phyloP scores from a whole-genome alignment of 805 yeast species.

The Debaryomyces maramus region DNA sequence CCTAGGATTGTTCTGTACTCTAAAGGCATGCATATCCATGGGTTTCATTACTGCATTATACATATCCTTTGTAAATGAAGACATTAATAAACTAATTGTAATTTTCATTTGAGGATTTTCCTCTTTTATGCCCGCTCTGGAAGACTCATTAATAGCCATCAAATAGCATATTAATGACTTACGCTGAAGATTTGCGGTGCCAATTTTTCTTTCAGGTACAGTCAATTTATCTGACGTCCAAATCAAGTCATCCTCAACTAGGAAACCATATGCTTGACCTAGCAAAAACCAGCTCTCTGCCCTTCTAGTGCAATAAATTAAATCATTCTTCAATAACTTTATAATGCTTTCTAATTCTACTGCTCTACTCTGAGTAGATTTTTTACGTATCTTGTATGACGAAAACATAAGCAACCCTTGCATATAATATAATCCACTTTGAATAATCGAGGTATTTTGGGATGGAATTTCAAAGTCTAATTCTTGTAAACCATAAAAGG shows the following conservation, averaged over 20 bases:
- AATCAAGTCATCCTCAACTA: conserved; percentile 87
- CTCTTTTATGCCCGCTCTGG: conserved; percentile 9
- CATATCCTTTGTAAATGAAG: conserved; percentile 56
- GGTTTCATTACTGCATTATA: conserved; percentile 62
- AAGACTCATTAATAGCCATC: conserved; percentile 60
- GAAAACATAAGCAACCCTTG: conserved; percentile 69
- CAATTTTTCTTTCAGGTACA: conserved; percentile 55
- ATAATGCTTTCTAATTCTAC: conserved; percentile 80
- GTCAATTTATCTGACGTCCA: conserved; percentile 88
- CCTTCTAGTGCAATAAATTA: conserved; percentile 63
- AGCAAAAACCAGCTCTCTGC: conserved; percentile 85
- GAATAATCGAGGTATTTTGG: conserved; percentile 25
- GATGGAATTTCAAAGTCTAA: conserved; percentile 30
- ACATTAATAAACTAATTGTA: conserved; percentile 48
- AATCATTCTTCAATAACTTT: conserved; percentile 61
- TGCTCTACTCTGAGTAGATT: conserved; percentile 75
- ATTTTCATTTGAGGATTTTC: conserved; percentile 25
- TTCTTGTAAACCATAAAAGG: conserved; percentile 50
- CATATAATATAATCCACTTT: conserved; percentile 63
- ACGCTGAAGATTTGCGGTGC: conserved; percentile 65
- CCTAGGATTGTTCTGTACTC: conserved; percentile 38
- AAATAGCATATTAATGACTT: conserved; percentile 70
- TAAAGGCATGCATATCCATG: conserved; percentile 61
- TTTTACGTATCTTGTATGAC: conserved; percentile 68
- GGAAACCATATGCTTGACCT: conserved; percentile 73